Percentiles rank a stretch among this genome's conserved stretches.
phyloP scores from a whole-genome alignment of 2,329 filamentous ascomycete species.

The Calonectria leucothoes region DNA sequence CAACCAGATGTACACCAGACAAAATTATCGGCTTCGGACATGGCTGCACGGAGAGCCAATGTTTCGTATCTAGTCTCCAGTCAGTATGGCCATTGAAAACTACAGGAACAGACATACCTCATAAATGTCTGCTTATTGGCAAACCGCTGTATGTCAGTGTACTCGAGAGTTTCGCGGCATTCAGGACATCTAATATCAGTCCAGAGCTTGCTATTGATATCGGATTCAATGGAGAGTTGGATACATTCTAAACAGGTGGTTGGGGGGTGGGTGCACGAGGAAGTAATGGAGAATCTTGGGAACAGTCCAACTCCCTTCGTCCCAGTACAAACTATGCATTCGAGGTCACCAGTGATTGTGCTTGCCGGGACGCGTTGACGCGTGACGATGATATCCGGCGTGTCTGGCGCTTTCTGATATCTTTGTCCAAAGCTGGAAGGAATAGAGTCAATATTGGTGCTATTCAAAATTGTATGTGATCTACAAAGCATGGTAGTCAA shows the following conservation, averaged over 20 bases:
- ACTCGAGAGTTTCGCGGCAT: constrained; percentile 56
- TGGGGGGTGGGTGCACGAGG: constrained; percentile 48
- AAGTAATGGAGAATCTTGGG: constrained; percentile 47
- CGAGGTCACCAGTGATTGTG: constrained; percentile 36
- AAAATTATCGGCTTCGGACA: constrained; percentile 59
- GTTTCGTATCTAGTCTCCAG: constrained; percentile 52
- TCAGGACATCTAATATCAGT: constrained; percentile 64
- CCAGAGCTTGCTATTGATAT: constrained; percentile 51
- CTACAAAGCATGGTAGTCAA: not conserved
- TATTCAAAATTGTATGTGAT: not conserved
- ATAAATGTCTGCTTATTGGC: constrained; percentile 57
- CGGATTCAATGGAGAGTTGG: constrained; percentile 47
- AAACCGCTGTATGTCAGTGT: constrained; percentile 57
- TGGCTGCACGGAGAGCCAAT: constrained; percentile 54
- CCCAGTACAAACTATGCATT: constrained; percentile 52
- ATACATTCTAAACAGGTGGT: constrained; percentile 50
- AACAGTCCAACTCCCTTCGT: constrained; percentile 45
- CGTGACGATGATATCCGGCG: constrained; percentile 44
- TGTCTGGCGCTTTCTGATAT: constrained; percentile 44
- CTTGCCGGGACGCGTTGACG: constrained; percentile 42
- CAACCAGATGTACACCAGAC: constrained; percentile 66
- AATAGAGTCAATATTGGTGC: constrained; percentile 19
- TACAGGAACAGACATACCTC: constrained; percentile 44
- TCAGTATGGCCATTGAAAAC: constrained; percentile 9
- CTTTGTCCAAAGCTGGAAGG: constrained; percentile 47